Evolutionary conservation across 2,329 filamentous ascomycete genomes (phyloP), one percentile per base, ranked within the genome.

Genomic region (Beauveria pseudobassiana): DNA sequence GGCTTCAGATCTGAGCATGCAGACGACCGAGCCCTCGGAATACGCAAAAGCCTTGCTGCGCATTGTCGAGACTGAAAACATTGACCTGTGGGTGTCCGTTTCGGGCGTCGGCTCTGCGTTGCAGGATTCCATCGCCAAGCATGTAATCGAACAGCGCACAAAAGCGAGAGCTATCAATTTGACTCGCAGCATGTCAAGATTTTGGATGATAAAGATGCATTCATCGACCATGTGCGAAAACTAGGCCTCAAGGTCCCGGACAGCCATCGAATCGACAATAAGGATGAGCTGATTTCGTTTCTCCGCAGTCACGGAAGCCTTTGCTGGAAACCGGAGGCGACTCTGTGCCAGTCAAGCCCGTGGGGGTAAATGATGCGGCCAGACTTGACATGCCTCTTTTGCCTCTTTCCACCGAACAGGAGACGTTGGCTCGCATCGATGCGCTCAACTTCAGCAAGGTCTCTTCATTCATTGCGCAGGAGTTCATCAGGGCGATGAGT

Each of bases 21-120:
- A 24, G 42, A 24, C 24, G 3, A 18, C 5, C 1, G 3, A 22
- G 22, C 20, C 20, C 5, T 22, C 20, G 48, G 12, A 63, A 64
- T 91, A 92, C 67, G 77, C 83, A 16, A 73, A 78, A 16, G 75
- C 76, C 0, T 71, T 92, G 3, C 70, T 89, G 1, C 73, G 82
- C 9, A 79, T 91, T 28, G 78, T 91, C 46, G 69, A 77, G 6
- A 70, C 74, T 0, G 87, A 92, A 64, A 76, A 79, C 0, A 80
- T 90, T 5, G 82, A 90, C 61, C 73, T 92, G 3, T 93, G 89
- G 88, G 83, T 92, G 3, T 86, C 84, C 22, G 90, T 88, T 67
- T 90, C 88, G 0, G 86, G 85, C n/a, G 84, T 88, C 9, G 79
- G 82, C 1, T 84, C 82, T 0, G 86, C 85, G 0, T 72, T 87